Conservation (phyloP, 768 basidiomycete genomes). For the Amyloporia xantha region DNA sequence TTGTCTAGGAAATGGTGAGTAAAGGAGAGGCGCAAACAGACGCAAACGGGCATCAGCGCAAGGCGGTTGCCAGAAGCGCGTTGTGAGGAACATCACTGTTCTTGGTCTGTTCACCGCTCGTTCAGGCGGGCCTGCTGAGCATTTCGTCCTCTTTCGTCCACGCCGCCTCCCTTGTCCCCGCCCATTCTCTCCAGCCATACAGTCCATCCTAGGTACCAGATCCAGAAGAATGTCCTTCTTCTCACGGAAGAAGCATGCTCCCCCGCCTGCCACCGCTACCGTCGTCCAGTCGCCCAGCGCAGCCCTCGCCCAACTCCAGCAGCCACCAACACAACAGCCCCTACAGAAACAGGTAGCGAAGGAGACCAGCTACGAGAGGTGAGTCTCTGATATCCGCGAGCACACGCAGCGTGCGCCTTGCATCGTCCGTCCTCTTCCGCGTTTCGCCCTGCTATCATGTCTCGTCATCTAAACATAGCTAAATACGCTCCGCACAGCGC, state of each 20-base stretch:
- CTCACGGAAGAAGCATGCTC: slow-evolving; percentile 75
- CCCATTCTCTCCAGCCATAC: slow-evolving; percentile 43
- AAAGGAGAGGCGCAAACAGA: slow-evolving; percentile 1
- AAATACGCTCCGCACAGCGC: slow-evolving; percentile 15
- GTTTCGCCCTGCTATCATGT: slow-evolving; percentile 5
- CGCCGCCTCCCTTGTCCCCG: slow-evolving; percentile 3
- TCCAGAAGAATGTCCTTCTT: slow-evolving; percentile 90
- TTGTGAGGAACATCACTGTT: slow-evolving; percentile 10
- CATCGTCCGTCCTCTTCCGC: neutral
- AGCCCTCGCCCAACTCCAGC: slow-evolving; percentile 37
- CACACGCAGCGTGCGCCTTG: too few species aligned
- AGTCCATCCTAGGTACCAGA: slow-evolving; percentile 56
- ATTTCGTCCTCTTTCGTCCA: slow-evolving; percentile 2
- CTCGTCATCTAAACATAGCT: slow-evolving; percentile 7
- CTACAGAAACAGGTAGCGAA: slow-evolving; percentile 26
- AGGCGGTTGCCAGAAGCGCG: slow-evolving; percentile 17
- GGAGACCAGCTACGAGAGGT: slow-evolving; percentile 27
- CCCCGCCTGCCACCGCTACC: slow-evolving; percentile 19
- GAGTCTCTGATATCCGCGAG: slow-evolving; percentile 7
- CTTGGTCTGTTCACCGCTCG: slow-evolving; percentile 12
- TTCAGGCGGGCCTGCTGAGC: slow-evolving; percentile 17
- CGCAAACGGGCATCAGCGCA: slow-evolving; percentile 18
- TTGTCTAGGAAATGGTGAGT: too few species aligned
- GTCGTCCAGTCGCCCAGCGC: slow-evolving; percentile 60
- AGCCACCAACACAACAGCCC: slow-evolving; percentile 18